Percentiles rank a stretch among this genome's conserved stretches.
These are phyloP conservation scores for Penicillium hesseltinei DNA, from an alignment of 2,329 filamentous ascomycete genomes.

Conservation along the genomic window DNA sequence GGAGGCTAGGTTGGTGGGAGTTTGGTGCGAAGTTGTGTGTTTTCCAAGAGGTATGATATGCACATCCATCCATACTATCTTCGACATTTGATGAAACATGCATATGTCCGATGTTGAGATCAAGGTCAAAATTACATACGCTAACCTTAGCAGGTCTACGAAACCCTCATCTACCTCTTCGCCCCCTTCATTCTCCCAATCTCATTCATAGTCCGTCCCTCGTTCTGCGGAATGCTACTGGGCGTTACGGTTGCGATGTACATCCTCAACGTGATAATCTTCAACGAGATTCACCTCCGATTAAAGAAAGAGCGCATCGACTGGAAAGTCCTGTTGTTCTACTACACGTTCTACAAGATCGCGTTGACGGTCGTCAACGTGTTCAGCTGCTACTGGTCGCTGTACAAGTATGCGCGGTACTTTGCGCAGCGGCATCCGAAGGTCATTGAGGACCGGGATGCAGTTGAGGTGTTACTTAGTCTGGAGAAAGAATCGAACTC, in stretches of 20 bases:
- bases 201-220: constrained; percentile 44
- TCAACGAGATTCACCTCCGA: no score
- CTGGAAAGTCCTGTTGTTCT: no score
- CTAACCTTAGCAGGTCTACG: constrained; percentile 35
- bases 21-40: constrained; percentile 24
- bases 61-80: background rate
- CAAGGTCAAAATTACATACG: background rate
- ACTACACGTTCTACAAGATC: no score
- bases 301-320: no score
- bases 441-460: constrained; percentile 49
- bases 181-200: constrained; percentile 49
- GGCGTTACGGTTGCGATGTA: constrained; percentile 43
- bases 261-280: constrained; percentile 32
- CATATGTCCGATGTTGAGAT: background rate
- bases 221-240: constrained; percentile 42
- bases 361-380: no score
- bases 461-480: constrained; percentile 32
- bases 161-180: constrained; percentile 48
- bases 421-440: constrained; percentile 50
- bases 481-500: constrained; percentile 19
- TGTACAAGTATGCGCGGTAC: constrained; percentile 48
- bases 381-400: constrained; percentile 28
- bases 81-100: background rate
- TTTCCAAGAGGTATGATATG: constrained; percentile 42
- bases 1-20: no score